These are phyloP conservation scores for Populus alba DNA, from an alignment of 345 rosid genomes.

Conservation along the genomic window DNA sequence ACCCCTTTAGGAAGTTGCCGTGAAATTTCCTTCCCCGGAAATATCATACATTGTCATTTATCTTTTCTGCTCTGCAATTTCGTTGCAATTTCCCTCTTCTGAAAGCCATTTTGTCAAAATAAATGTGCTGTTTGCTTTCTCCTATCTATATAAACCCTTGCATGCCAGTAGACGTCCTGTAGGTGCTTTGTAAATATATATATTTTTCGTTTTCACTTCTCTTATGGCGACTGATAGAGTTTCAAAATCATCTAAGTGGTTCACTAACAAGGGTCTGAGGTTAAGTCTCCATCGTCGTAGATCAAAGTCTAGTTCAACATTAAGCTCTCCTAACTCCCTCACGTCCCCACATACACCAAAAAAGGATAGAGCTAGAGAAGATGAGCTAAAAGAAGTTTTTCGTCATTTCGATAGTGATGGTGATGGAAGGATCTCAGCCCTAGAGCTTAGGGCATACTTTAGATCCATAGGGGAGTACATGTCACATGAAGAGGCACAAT, in stretches of 20 bases:
- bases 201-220: not conserved
- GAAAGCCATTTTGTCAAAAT: not conserved
- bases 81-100: not conserved
- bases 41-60: not conserved
- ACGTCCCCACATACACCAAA: constrained; percentile 6
- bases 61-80: not conserved
- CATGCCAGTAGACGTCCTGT: not conserved
- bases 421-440: constrained; percentile 71
- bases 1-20: constrained; percentile 31
- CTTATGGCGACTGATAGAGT: constrained; percentile 23
- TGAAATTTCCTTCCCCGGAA: constrained; percentile 15
- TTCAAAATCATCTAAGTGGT: constrained; percentile 35
- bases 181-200: not conserved
- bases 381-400: constrained; percentile 59
- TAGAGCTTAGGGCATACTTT: constrained; percentile 64
- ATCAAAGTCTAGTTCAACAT: constrained; percentile 22
- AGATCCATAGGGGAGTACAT: constrained; percentile 71
- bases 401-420: constrained; percentile 60
- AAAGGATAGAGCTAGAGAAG: constrained; percentile 13
- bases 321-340: constrained; percentile 17
- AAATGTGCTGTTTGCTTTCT: not conserved
- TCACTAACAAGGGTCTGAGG: constrained; percentile 28
- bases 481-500: constrained; percentile 53
- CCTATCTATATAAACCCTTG: not conserved
- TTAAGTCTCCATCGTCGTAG: constrained; percentile 24